phyloP scores from a whole-genome alignment of 2,329 filamentous ascomycete genomes.

The Mariannaea sp. region DNA sequence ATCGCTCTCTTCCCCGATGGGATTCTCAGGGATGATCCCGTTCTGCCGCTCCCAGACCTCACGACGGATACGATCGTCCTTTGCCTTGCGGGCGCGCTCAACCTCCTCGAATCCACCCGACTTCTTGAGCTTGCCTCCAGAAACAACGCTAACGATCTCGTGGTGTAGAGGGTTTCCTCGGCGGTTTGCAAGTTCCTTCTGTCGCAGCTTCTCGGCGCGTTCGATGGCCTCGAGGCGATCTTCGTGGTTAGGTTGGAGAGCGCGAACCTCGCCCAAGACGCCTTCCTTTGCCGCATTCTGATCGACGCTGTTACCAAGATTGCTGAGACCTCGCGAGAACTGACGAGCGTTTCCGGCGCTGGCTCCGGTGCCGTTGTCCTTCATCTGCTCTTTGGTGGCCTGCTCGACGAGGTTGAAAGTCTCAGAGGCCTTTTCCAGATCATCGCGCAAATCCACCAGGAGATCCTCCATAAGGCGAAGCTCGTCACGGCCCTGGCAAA shows the following conservation, averaged over 20 bases:
- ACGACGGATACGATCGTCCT: slow-evolving; percentile 83
- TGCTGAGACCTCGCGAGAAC: slow-evolving; percentile 59
- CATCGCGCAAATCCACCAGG: slow-evolving; percentile 87
- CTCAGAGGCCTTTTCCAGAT: slow-evolving; percentile 90
- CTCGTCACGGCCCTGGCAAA: slow-evolving; percentile 94
- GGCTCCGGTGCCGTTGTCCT: slow-evolving; percentile 64
- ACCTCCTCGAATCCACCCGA: slow-evolving; percentile 93
- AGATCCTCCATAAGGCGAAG: slow-evolving; percentile 96
- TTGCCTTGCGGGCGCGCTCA: slow-evolving; percentile 79
- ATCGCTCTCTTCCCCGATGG: slow-evolving; percentile 46
- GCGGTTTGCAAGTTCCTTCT: slow-evolving; percentile 83
- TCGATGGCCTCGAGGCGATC: slow-evolving; percentile 93
- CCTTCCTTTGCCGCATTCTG: slow-evolving; percentile 86
- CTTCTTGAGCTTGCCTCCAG: slow-evolving; percentile 93
- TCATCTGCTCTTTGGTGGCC: slow-evolving; percentile 97
- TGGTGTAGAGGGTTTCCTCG: slow-evolving; percentile 78
- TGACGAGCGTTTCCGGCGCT: slow-evolving; percentile 58
- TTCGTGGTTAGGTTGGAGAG: slow-evolving; percentile 93
- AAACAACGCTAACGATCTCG: slow-evolving; percentile 83
- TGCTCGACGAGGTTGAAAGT: slow-evolving; percentile 96
- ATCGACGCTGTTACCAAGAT: slow-evolving; percentile 63
- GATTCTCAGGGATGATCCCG: slow-evolving; percentile 54
- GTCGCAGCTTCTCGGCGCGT: slow-evolving; percentile 88
- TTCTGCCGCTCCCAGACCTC: slow-evolving; percentile 76
- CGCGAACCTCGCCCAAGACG: slow-evolving; percentile 89